Percentiles rank a stretch among this genome's conserved stretches.
phyloP scores from a whole-genome alignment of 495 filamentous ascomycete species.

The Penicillium argentinense region DNA sequence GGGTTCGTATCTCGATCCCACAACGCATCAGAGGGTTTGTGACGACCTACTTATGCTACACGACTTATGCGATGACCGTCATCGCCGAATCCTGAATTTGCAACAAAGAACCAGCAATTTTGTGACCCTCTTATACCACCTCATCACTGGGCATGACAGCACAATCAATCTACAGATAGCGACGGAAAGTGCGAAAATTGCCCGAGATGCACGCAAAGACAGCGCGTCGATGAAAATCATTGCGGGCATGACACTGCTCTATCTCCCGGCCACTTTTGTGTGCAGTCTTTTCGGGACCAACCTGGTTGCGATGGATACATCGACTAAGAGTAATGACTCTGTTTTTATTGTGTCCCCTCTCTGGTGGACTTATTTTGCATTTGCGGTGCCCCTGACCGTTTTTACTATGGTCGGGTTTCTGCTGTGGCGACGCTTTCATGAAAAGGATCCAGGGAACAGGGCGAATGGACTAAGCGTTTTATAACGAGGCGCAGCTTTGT shows the following conservation, averaged over 20 bases:
- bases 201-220: constrained; percentile 33
- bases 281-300: constrained; percentile 23
- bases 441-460: too few relatives aligned
- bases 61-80: constrained; percentile 12
- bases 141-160: constrained; percentile 23
- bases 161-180: constrained; percentile 24
- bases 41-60: constrained; percentile 11
- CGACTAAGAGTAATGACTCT: constrained; percentile 1
- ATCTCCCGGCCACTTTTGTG: constrained; percentile 37
- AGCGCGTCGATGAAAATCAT: constrained; percentile 40
- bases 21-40: constrained; percentile 6
- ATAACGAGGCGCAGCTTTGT: too few relatives aligned
- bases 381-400: constrained; percentile 18
- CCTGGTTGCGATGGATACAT: constrained; percentile 14
- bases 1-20: constrained; percentile 1
- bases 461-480: too few relatives aligned
- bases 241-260: constrained; percentile 38
- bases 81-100: constrained; percentile 14
- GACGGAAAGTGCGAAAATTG: constrained; percentile 23
- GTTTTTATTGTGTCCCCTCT: constrained; percentile 13
- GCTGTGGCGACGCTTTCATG: constrained; percentile 10
- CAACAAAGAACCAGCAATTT: constrained; percentile 15
- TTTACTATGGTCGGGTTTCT: constrained; percentile 15
- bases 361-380: constrained; percentile 22
- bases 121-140: constrained; percentile 20